These are phyloP conservation scores for Ascochyta viciae-villosae DNA, from an alignment of 2,329 filamentous ascomycete genomes.

Conservation along the genomic window DNA sequence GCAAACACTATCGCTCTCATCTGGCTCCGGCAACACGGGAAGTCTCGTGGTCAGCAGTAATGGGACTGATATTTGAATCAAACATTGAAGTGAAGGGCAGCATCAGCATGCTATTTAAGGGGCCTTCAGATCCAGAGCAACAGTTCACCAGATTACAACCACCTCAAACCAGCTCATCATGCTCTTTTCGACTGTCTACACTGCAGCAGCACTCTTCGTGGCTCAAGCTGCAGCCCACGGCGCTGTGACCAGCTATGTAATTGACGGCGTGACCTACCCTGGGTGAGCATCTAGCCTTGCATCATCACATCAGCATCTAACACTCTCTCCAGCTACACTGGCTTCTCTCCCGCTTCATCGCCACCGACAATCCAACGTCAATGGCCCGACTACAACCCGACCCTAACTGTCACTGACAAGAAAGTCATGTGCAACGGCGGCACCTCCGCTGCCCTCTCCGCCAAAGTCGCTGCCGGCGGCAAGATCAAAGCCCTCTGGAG, in stretches of 20 bases:
- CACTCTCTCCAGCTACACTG: conserved; percentile 56
- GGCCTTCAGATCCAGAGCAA: background rate
- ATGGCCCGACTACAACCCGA: conserved; percentile 66
- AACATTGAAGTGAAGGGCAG: background rate
- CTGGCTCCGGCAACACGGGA: conserved; percentile 11
- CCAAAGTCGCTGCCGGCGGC: conserved; percentile 57
- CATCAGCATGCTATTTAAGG: conserved; percentile 6
- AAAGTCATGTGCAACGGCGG: conserved; percentile 65
- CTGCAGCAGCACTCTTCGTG: conserved; percentile 40
- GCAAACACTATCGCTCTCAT: conserved; percentile 9
- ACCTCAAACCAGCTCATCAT: conserved; percentile 35
- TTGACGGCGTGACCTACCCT: conserved; percentile 43
- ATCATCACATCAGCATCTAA: conserved; percentile 43
- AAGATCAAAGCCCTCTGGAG: conserved; percentile 62
- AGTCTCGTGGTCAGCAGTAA: background rate
- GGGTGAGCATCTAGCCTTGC: conserved; percentile 30
- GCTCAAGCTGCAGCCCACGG: conserved; percentile 44
- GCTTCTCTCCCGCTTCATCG: conserved; percentile 58
- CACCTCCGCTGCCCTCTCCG: conserved; percentile 50
- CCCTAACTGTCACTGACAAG: conserved; percentile 56
- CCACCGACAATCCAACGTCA: conserved; percentile 64
- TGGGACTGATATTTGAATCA: background rate
- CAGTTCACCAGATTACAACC: background rate
- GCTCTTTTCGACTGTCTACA: conserved; percentile 47
- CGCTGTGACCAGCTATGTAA: conserved; percentile 47